A percentile compares a stretch with the other conserved stretches of the same genome.
These are phyloP conservation scores for Pseudisothecium myosuroides DNA, from an alignment of 225 moss, liverwort and hornwort genomes.

Conservation along the genomic window DNA sequence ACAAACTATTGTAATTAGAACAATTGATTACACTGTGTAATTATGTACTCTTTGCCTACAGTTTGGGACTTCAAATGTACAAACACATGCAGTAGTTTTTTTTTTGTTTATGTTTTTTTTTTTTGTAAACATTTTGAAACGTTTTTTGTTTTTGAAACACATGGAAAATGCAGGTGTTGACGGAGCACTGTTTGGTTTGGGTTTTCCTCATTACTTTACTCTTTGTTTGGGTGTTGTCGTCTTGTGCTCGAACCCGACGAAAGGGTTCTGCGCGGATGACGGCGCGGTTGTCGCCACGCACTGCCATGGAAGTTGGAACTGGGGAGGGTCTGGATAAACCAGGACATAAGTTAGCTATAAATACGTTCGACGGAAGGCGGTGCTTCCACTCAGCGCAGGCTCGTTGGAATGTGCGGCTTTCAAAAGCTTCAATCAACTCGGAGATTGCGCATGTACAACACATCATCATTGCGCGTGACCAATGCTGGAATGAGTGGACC, in stretches of 20 bases:
- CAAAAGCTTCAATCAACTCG: neutral
- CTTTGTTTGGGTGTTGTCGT: neutral
- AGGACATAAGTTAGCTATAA: neutral
- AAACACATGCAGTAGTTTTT: neutral
- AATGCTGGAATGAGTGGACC: neutral
- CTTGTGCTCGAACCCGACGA: neutral
- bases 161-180: too few species aligned
- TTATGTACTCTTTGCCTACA: neutral
- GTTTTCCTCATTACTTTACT: neutral
- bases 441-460: neutral
- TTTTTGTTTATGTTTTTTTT: too few species aligned
- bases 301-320: neutral
- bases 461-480: neutral
- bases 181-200: neutral
- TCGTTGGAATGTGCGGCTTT: neutral
- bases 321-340: neutral
- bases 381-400: too few species aligned
- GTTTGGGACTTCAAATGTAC: neutral
- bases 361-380: neutral
- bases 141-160: too few species aligned
- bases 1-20: neutral
- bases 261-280: neutral
- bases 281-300: neutral
- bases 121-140: too few species aligned
- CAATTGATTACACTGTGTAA: too few species aligned